A percentile compares a stretch with the other conserved stretches of the same genome.
Conservation (phyloP, 2,329 filamentous ascomycete genomes). For the Lasiodiplodia hormozganensis region DNA sequence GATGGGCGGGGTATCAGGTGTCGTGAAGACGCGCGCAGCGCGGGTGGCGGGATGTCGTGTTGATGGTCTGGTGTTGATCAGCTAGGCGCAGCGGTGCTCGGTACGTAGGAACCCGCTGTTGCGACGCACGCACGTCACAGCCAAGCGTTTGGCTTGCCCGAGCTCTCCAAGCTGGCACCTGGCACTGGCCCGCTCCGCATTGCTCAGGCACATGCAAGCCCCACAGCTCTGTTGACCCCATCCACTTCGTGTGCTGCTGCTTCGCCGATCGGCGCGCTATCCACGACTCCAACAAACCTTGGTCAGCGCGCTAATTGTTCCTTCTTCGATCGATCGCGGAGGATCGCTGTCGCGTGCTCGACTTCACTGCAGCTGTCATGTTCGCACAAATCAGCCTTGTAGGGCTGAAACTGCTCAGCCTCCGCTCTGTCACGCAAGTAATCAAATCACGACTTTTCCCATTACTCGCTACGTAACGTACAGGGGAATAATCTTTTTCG, state of each 20-base stretch:
- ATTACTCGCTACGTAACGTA: conserved; percentile 26
- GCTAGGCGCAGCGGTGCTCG: conserved; percentile 13
- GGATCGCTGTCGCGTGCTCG: not conserved
- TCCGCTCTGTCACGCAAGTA: not conserved
- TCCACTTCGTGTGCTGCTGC: no score
- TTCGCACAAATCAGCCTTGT: not conserved
- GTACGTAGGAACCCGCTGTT: conserved; percentile 12
- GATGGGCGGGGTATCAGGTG: not conserved
- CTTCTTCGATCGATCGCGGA: not conserved
- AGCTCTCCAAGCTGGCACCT: conserved; percentile 1
- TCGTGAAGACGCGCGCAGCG: conserved; percentile 7
- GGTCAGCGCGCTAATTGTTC: not conserved
- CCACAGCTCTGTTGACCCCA: conserved; percentile 10
- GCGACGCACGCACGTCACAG: conserved; percentile 20
- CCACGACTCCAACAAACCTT: not conserved
- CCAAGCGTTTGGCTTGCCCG: conserved; percentile 5
- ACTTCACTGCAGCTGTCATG: not conserved
- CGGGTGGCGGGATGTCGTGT: conserved; percentile 16
- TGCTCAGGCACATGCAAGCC: conserved; percentile 11
- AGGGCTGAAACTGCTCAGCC: conserved; percentile 22
- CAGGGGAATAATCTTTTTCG: conserved; percentile 28
- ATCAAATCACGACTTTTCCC: conserved; percentile 25
- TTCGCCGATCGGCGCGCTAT: conserved; percentile 1
- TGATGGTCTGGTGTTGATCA: conserved; percentile 19
- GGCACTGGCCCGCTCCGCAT: not conserved